These are phyloP conservation scores for Taphrina communis DNA, from an alignment of 1,139 yeast genomes.

Conservation along the genomic window DNA sequence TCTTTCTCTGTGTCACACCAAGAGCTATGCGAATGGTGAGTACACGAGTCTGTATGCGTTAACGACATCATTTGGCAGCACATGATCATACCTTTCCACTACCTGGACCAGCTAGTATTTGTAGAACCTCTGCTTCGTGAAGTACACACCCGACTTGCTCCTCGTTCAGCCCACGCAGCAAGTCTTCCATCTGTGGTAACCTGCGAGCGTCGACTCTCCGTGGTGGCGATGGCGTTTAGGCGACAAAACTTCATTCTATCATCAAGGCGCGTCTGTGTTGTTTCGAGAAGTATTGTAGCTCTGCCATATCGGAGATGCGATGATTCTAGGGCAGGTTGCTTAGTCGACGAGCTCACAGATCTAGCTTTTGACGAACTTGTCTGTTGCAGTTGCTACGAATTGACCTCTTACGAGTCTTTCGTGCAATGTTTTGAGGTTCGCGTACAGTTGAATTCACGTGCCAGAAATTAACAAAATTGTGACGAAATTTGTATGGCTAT, in stretches of 20 bases:
- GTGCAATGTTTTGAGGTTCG: constrained; percentile 18
- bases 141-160: constrained; percentile 34
- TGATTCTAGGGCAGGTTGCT: too few species aligned
- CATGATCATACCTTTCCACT: constrained; percentile 53
- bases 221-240: not conserved
- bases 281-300: too few species aligned
- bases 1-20: constrained; percentile 58
- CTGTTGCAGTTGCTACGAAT: too few species aligned
- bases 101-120: constrained; percentile 92
- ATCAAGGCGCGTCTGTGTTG: too few species aligned
- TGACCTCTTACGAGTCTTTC: too few species aligned
- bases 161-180: constrained; percentile 17
- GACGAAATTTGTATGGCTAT: too few species aligned
- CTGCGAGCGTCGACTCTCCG: not conserved
- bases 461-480: not conserved
- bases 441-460: not conserved
- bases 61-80: not conserved
- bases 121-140: constrained; percentile 54
- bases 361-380: too few species aligned
- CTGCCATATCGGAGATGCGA: too few species aligned
- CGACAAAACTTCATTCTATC: too few species aligned
- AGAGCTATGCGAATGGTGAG: constrained; percentile 78
- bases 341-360: too few species aligned
- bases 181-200: not conserved
- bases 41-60: constrained; percentile 68